Percentiles rank a stretch among this genome's conserved stretches.
These are phyloP conservation scores for Fusarium tuaranense DNA, from an alignment of 2,329 filamentous ascomycete species.

Conservation along the genomic window DNA sequence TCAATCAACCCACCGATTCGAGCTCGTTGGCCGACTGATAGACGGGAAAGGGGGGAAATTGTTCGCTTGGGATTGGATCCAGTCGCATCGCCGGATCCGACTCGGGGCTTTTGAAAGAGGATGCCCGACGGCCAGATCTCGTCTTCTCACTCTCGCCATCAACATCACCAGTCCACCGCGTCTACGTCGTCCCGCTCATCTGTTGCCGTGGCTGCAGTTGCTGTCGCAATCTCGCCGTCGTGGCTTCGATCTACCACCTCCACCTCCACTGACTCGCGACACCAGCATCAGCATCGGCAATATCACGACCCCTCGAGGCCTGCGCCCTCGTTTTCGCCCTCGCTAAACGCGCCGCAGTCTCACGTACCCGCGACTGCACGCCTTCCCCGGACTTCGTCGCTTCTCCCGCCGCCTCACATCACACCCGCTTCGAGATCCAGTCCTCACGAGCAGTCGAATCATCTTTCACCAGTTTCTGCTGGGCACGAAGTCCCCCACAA, in stretches of 20 bases:
- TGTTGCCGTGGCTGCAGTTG: conserved; percentile 24
- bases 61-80: conserved; percentile 38
- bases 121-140: conserved; percentile 44
- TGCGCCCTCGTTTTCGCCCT: conserved; percentile 23
- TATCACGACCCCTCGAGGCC: conserved; percentile 35
- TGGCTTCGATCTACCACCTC: conserved; percentile 32
- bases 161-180: conserved; percentile 32
- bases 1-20: conserved; percentile 29
- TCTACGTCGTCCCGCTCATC: conserved; percentile 35
- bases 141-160: conserved; percentile 26
- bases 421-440: conserved; percentile 37
- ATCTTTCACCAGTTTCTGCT: conserved; percentile 33
- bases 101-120: conserved; percentile 33
- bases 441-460: conserved; percentile 30
- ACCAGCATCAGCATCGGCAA: conserved; percentile 24
- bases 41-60: conserved; percentile 44
- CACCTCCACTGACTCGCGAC: conserved; percentile 34
- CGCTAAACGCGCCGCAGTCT: conserved; percentile 37
- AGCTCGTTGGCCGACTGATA: conserved; percentile 33
- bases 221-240: conserved; percentile 40
- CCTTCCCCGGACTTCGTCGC: conserved; percentile 57
- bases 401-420: conserved; percentile 55
- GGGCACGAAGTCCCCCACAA: conserved; percentile 46
- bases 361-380: conserved; percentile 47
- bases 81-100: conserved; percentile 40